Evolutionary conservation across 305 asterid genomes (phyloP).

Genomic region (Rubia peregrina): DNA sequence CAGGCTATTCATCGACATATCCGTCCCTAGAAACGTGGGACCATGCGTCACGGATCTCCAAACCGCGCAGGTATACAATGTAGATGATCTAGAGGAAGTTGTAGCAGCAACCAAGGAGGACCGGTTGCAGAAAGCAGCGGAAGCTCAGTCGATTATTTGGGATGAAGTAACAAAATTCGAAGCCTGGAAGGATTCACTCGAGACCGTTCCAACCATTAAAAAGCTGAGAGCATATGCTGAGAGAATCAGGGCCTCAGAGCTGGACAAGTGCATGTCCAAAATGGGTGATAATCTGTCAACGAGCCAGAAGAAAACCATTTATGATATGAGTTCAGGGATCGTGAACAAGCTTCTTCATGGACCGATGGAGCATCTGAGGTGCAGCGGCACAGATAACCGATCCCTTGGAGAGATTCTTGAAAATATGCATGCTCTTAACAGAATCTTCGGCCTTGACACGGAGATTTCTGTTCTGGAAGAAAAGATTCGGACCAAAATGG

Average conservation of each 20-base stretch:
- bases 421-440: slow-evolving; percentile 80
- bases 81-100: slow-evolving; percentile 77
- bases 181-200: slow-evolving; percentile 79
- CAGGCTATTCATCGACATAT: slow-evolving; percentile 71
- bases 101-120: slow-evolving; percentile 83
- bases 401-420: slow-evolving; percentile 49
- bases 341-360: slow-evolving; percentile 80
- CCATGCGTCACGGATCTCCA: slow-evolving; percentile 52
- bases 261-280: slow-evolving; percentile 70
- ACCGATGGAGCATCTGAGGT: slow-evolving; percentile 84
- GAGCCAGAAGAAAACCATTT: slow-evolving; percentile 54
- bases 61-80: slow-evolving; percentile 54
- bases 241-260: slow-evolving; percentile 68
- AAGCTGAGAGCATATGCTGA: slow-evolving; percentile 80
- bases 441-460: slow-evolving; percentile 63
- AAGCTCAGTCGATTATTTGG: slow-evolving; percentile 56
- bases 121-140: slow-evolving; percentile 57
- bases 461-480: slow-evolving; percentile 61
- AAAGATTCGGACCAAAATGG: slow-evolving; percentile 59
- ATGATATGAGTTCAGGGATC: slow-evolving; percentile 59
- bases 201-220: slow-evolving; percentile 81
- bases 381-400: slow-evolving; percentile 51
- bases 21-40: slow-evolving; percentile 92
- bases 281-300: slow-evolving; percentile 53
- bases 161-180: slow-evolving; percentile 75